Evolutionary conservation across 2,329 filamentous ascomycete genomes (phyloP), one percentile per base, ranked within the genome.

Genomic region (Colletotrichum sp.): DNA sequence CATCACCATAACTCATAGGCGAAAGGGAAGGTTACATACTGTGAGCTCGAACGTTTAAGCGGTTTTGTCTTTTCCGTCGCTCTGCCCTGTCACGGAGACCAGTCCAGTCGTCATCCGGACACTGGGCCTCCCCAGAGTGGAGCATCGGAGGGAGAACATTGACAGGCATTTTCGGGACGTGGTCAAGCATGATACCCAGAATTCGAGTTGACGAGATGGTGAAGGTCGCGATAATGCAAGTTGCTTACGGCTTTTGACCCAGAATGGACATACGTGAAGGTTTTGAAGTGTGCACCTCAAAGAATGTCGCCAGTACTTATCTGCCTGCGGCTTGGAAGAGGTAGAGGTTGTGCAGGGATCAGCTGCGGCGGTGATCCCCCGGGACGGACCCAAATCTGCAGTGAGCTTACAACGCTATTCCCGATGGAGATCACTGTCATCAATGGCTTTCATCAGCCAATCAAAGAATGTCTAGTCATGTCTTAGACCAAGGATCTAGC

Each of bases 31-130:
- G 2, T 8, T 36, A 77, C 82, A 66, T 80, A 84, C 84, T 80
- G 78, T 83, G 81, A 4, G 83, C 82, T 74, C 83, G 79, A 43
- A 83, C 82, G 74, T 84, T 81, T n/a, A 85, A 77, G 55, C 83
- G 80, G 36, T 81, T 85, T 74, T 85, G 83, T 71, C 79, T 78
- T 72, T 80, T 83, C 72, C 81, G 82, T 61, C 84, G 79, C 72
- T 83, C 79, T 12, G 78, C 79, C 48, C 79, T 73, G 72, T 82
- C 79, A 4, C 77, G 76, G 27, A 84, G 55, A 4, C 84, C 83
- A 27, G 83, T 82, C 83, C 83, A 85, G 76, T 84, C 81, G 71
- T 85, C 83, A 25, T 83, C 78, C 2, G 36, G 61, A 22, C 68
- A 75, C 3, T 39, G 48, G 4, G 68, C 52, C 25, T 75, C 67